A percentile compares a stretch with the other conserved stretches of the same genome.
Conservation (phyloP, 1,284 basidiomycete species). For the Neonothopanus nambi region DNA sequence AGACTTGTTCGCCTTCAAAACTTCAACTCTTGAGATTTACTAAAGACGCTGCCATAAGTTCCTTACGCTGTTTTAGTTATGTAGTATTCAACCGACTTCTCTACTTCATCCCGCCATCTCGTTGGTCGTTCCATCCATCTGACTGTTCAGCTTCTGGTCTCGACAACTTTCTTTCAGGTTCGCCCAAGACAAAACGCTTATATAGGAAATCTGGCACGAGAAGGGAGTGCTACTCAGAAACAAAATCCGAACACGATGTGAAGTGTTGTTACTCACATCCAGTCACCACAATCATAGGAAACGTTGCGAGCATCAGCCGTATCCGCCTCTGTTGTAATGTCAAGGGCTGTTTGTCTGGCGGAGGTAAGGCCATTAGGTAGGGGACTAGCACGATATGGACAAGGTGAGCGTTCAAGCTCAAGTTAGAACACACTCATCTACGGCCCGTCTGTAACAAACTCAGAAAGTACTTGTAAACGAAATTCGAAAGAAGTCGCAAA, state of each 20-base stretch:
- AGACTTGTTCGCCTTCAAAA: no score
- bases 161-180: constrained; percentile 9
- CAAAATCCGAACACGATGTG: neutral
- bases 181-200: constrained; percentile 12
- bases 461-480: no score
- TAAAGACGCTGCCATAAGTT: no score
- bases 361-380: neutral
- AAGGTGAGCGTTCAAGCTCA: no score
- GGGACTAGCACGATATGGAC: no score
- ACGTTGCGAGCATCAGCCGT: constrained; percentile 11
- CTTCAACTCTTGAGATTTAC: no score
- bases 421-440: no score
- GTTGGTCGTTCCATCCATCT: neutral
- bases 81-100: no score
- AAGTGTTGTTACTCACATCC: constrained; percentile 7
- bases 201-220: constrained; percentile 13
- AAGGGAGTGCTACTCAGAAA: neutral
- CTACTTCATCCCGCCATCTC: neutral
- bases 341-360: constrained; percentile 3
- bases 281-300: constrained; percentile 18
- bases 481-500: no score
- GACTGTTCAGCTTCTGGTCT: constrained; percentile 1
- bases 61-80: no score
- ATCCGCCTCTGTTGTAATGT: constrained; percentile 9
- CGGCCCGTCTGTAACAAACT: no score